These are phyloP conservation scores for Pseudonectria foliicola DNA, from an alignment of 2,329 filamentous ascomycete species.

Conservation along the genomic window DNA sequence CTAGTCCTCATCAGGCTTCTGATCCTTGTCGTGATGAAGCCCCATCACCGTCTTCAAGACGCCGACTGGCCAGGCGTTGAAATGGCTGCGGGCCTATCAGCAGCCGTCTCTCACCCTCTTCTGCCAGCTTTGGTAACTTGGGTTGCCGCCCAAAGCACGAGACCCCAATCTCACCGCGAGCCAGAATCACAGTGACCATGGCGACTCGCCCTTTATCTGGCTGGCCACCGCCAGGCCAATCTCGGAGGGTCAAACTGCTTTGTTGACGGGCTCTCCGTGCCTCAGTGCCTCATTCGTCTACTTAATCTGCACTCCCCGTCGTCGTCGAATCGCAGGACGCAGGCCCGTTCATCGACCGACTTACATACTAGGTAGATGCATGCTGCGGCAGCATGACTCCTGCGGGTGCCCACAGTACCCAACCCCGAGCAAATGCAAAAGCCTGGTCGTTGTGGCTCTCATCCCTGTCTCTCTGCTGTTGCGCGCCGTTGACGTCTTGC, in stretches of 20 bases:
- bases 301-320: constrained; percentile 7
- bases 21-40: constrained; percentile 15
- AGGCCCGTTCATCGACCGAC: constrained; percentile 10
- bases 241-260: no score
- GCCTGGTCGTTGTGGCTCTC: constrained; percentile 40
- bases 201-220: no score
- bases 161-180: no score
- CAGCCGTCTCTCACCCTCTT: constrained; percentile 18
- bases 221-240: no score
- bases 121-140: constrained; percentile 19
- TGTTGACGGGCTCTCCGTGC: constrained; percentile 2
- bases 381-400: constrained; percentile 31
- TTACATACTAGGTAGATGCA: neutral
- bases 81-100: constrained; percentile 27
- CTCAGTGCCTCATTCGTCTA: constrained; percentile 7
- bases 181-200: constrained; percentile 3
- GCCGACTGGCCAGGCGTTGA: constrained; percentile 27
- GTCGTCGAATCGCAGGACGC: constrained; percentile 16
- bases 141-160: constrained; percentile 9
- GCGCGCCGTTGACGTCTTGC: constrained; percentile 31
- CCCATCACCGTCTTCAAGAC: constrained; percentile 25
- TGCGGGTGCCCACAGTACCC: constrained; percentile 35
- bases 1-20: constrained; percentile 12
- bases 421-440: constrained; percentile 12
- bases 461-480: constrained; percentile 38